Percentiles rank a stretch among this genome's conserved stretches.
Evolutionary conservation across 176 grass and related monocot species (phyloP).

Genomic region (Microstegium vimineum): DNA sequence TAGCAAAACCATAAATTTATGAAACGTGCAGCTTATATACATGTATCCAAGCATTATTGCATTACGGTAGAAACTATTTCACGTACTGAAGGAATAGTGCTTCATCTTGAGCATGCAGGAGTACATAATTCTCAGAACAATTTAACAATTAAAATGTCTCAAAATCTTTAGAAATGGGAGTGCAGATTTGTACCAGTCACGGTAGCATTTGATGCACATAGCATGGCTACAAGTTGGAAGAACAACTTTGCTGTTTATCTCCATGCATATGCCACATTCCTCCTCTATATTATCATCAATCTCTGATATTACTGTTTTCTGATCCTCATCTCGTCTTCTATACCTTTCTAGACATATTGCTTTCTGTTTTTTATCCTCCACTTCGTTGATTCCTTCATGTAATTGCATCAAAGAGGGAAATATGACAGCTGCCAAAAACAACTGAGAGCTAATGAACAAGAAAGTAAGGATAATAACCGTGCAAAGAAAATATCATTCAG

Average conservation of each 20-base stretch:
- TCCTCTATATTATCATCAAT: slow-evolving; percentile 86
- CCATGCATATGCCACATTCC: slow-evolving; percentile 98
- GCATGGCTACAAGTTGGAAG: slow-evolving; percentile 84
- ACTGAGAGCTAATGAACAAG: slow-evolving; percentile 16
- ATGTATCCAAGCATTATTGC: neutral
- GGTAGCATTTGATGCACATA: slow-evolving; percentile 92
- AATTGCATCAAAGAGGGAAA: slow-evolving; percentile 89
- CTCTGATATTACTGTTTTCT: slow-evolving; percentile 56
- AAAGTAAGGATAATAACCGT: slow-evolving; percentile 17
- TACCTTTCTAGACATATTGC: slow-evolving; percentile 68
- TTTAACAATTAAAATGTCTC: neutral
- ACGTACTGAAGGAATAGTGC: neutral
- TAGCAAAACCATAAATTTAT: neutral
- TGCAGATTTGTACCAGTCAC: slow-evolving; percentile 66
- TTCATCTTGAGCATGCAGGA: neutral
- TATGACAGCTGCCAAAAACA: slow-evolving; percentile 60
- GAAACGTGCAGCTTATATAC: neutral
- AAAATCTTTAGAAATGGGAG: slow-evolving; percentile 21
- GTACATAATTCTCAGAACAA: neutral
- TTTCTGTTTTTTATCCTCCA: slow-evolving; percentile 82
- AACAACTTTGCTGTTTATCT: slow-evolving; percentile 68
- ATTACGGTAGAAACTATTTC: neutral
- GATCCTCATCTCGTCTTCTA: slow-evolving; percentile 55
- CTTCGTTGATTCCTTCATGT: slow-evolving; percentile 71
- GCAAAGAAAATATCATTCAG: neutral